These are phyloP conservation scores for Penicillium malachiteum DNA, from an alignment of 495 filamentous ascomycete species.

Conservation along the genomic window DNA sequence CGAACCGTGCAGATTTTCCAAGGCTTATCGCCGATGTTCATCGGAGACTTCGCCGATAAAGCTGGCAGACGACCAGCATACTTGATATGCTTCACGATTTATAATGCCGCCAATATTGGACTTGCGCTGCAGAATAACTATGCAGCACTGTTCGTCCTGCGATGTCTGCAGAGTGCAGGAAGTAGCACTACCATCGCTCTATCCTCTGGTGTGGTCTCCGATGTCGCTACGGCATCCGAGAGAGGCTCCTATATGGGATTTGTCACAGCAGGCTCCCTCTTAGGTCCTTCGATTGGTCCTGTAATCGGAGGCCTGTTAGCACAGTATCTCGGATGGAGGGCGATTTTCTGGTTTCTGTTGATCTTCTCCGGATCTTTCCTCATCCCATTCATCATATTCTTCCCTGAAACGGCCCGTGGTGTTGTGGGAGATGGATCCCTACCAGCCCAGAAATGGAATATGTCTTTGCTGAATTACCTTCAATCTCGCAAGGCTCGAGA, in stretches of 20 bases:
- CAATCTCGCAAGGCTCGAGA: conserved; percentile 25
- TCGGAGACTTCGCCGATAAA: conserved; percentile 48
- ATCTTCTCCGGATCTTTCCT: conserved; percentile 53
- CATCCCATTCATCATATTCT: conserved; percentile 31
- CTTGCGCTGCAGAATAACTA: conserved; percentile 47
- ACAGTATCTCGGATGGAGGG: conserved; percentile 66
- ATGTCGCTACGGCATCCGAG: conserved; percentile 41
- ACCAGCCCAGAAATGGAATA: conserved; percentile 34
- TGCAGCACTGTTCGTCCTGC: conserved; percentile 48
- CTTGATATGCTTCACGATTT: conserved; percentile 46
- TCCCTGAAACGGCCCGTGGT: conserved; percentile 47
- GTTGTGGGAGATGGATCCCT: conserved; percentile 48
- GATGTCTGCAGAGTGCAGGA: conserved; percentile 50
- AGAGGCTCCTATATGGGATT: conserved; percentile 48
- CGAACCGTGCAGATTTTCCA: conserved; percentile 40
- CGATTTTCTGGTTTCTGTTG: conserved; percentile 75
- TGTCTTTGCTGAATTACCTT: conserved; percentile 32
- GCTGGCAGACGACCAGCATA: conserved; percentile 49
- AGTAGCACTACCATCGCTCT: conserved; percentile 48
- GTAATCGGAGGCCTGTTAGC: conserved; percentile 65
- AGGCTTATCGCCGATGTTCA: conserved; percentile 50
- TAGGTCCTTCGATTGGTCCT: conserved; percentile 57
- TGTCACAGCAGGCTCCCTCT: conserved; percentile 28
- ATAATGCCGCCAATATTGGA: conserved; percentile 49
- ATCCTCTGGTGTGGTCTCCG: conserved; percentile 41